Conservation (phyloP, 495 filamentous ascomycete genomes). For the Neurospora intermedia region DNA sequence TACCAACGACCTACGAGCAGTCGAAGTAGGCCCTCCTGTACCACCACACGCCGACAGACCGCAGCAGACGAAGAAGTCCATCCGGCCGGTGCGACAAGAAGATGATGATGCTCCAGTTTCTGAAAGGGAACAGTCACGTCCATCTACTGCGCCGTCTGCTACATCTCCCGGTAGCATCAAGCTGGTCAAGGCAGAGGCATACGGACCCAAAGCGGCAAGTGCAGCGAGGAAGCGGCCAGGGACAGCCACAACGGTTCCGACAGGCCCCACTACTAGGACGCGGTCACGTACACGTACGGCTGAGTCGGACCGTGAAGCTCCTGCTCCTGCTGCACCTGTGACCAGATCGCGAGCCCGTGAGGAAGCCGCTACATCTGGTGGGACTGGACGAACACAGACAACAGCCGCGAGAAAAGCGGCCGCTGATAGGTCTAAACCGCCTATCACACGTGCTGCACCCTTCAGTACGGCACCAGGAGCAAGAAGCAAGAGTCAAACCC, state of each 20-base stretch:
- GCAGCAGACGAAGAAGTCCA: constrained; percentile 18
- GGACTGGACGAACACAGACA: background rate
- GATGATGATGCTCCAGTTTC: constrained; percentile 1
- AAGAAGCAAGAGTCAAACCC: background rate
- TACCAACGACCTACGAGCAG: background rate
- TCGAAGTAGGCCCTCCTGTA: background rate
- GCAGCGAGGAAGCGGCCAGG: background rate
- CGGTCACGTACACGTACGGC: background rate
- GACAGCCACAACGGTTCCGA: background rate
- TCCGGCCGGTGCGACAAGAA: constrained; percentile 13
- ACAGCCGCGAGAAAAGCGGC: background rate
- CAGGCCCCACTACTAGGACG: background rate
- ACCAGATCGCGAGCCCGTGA: background rate
- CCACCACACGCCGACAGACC: constrained; percentile 14
- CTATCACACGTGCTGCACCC: background rate
- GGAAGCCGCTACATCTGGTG: background rate
- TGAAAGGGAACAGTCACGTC: background rate
- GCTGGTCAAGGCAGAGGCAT: background rate
- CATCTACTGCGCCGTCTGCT: constrained; percentile 1
- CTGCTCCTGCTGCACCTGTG: background rate
- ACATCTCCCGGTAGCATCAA: constrained; percentile 5
- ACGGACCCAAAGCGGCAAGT: background rate
- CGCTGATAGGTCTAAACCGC: background rate
- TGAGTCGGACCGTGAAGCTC: background rate
- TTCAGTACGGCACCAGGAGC: background rate